Evolutionary conservation across 352 stramenopile genomes (phyloP), one percentile per base, ranked within the genome.

Genomic region (Globisporangium middletonii): DNA sequence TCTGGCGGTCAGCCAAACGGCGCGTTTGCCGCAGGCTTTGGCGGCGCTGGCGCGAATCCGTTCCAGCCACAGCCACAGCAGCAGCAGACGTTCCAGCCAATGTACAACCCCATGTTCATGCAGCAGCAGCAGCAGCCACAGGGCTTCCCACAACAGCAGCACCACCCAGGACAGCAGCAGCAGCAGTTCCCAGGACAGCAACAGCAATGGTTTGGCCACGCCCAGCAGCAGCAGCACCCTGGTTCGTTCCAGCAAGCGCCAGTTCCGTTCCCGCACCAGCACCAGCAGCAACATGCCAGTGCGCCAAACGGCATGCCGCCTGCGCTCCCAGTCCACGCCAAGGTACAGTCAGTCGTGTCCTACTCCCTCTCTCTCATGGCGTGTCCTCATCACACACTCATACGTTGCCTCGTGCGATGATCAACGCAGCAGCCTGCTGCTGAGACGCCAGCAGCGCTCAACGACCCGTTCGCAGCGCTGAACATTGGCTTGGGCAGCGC

Each of bases 391-490:
- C 33, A 38, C 33, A 1, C 33, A 53, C 42, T 60, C 28, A 43
- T 28, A 44, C 6, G 26, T 62, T 46, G 42, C 9, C 43, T 6
- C 59, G 8, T 52, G 16, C 27, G 51, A 37, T 8, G 23, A 23
- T 23, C 23, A 23, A 23, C 8, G 43, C 48, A 33, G n/a, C 63
- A 47, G 52, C 18, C 59, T 44, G 38, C 45, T 15, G 19, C 45
- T 15, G 65, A 65, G 42, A 67, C 72, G 12, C 56, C 58, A n/a
- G 41, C 75, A 42, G 69, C 75, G 7, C 62, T 88, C 47, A 87
- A 81, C 42, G 83, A 93, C 55, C 83, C 79, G 16, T 93, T 93
- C 52, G 78, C 83, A 7, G 76, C 83, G 4, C 71, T 93, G 1
- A 86, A 74, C 52, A 71, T 91, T 18, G 78, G 77, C 42, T 67